Conservation (phyloP, 2,329 filamentous ascomycete species). For the Venturia effusa region DNA sequence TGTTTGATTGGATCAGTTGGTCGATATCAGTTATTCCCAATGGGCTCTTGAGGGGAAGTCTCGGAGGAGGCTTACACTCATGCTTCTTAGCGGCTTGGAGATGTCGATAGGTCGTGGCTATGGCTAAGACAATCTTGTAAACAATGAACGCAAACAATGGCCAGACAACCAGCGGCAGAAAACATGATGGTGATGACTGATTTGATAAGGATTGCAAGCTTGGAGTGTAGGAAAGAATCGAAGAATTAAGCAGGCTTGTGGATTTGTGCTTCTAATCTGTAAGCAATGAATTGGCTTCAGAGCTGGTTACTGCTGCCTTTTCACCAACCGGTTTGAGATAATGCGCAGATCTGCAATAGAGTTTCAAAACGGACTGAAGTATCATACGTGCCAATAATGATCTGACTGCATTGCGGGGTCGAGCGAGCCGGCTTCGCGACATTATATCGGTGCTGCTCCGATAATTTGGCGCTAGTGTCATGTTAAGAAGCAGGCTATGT, state of each 20-base stretch:
- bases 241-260: background rate
- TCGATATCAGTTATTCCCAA: background rate
- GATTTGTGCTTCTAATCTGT: background rate
- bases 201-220: too few species aligned
- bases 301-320: background rate
- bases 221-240: background rate
- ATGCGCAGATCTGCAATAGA: background rate
- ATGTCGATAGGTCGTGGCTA: background rate
- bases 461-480: background rate
- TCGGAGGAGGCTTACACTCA: background rate
- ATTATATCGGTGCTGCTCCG: background rate
- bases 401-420: background rate
- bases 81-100: background rate
- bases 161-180: background rate
- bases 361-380: background rate
- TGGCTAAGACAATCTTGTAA: background rate
- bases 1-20: conserved; percentile 1
- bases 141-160: background rate
- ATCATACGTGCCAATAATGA: background rate
- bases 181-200: background rate
- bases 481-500: background rate
- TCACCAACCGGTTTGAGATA: background rate
- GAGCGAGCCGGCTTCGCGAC: background rate
- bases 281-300: background rate
- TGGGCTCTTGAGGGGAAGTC: conserved; percentile 4